Evolutionary conservation across 176 grass and related monocot species (phyloP).

Genomic region (Phoenix dactylifera): DNA sequence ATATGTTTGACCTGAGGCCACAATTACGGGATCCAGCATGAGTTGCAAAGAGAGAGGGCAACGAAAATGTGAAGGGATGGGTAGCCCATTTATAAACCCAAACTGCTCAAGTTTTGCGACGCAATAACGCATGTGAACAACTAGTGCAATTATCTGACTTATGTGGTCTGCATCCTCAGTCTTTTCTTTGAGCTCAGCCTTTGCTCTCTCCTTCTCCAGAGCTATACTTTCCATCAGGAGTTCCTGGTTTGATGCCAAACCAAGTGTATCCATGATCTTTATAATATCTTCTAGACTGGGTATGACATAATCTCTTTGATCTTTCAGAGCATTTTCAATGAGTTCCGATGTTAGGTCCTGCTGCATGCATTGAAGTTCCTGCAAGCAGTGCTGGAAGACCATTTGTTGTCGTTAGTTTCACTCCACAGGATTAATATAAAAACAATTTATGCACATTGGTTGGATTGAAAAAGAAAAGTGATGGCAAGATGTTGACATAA

Average conservation of each 20-base stretch:
- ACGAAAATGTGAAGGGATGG: constrained; percentile 32
- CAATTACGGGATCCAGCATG: constrained; percentile 45
- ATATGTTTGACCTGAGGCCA: constrained; percentile 49
- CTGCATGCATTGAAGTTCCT: constrained; percentile 20
- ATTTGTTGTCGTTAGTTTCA: constrained; percentile 6
- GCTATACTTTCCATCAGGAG: constrained; percentile 36
- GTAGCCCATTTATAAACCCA: constrained; percentile 31
- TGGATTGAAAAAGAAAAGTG: too few species aligned
- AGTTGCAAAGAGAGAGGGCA: constrained; percentile 44
- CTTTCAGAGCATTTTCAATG: constrained; percentile 29
- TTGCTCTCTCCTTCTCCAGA: constrained; percentile 35
- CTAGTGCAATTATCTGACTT: constrained; percentile 26
- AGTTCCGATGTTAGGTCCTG: constrained; percentile 25
- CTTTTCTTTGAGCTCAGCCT: constrained; percentile 26
- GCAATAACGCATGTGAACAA: constrained; percentile 28
- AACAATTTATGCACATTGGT: too few species aligned
- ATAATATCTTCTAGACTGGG: constrained; percentile 31
- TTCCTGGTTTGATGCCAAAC: constrained; percentile 33
- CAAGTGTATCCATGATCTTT: constrained; percentile 34
- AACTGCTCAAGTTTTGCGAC: constrained; percentile 37
- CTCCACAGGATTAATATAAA: background rate
- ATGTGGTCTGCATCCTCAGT: constrained; percentile 21
- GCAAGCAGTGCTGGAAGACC: constrained; percentile 28
- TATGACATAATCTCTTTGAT: constrained; percentile 29
- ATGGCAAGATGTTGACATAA: too few species aligned